Percentiles rank a stretch among this genome's conserved stretches.
These are phyloP conservation scores for Paramecium caudatum DNA, from an alignment of 73 alveolate species.

Conservation along the genomic window DNA sequence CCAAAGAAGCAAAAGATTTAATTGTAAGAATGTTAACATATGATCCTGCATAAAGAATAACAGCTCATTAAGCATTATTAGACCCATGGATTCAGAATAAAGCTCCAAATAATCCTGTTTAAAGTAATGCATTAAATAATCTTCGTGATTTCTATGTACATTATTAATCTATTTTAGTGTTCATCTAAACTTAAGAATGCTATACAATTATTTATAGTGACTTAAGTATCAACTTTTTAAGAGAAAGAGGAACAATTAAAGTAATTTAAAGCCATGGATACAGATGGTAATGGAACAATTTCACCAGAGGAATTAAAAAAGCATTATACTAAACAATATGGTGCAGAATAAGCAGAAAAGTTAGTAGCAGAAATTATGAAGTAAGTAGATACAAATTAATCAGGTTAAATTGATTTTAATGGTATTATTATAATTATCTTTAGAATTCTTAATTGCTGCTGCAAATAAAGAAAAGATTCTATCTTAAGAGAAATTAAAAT, in stretches of 20 bases:
- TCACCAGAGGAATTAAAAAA: conserved; percentile 36
- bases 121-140: conserved; percentile 32
- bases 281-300: conserved; percentile 59
- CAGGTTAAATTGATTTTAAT: conserved; percentile 64
- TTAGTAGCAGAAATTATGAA: conserved; percentile 53
- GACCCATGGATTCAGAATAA: conserved; percentile 80
- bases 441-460: conserved; percentile 68
- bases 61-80: conserved; percentile 77
- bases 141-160: conserved; percentile 56
- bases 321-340: neutral
- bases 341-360: conserved; percentile 32
- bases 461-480: conserved; percentile 37
- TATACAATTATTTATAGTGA: neutral
- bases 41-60: conserved; percentile 73
- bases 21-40: conserved; percentile 75
- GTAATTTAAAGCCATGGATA: conserved; percentile 68
- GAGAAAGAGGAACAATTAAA: conserved; percentile 43
- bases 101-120: conserved; percentile 66
- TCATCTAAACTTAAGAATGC: conserved; percentile 58
- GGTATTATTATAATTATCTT: neutral
- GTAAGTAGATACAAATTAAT: conserved; percentile 50
- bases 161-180: neutral
- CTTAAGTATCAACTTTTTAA: conserved; percentile 38
- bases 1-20: conserved; percentile 79
- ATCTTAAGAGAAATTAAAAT: conserved; percentile 15